Conservation (phyloP, 352 stramenopile genomes). For the Thalassiosira allenii region DNA sequence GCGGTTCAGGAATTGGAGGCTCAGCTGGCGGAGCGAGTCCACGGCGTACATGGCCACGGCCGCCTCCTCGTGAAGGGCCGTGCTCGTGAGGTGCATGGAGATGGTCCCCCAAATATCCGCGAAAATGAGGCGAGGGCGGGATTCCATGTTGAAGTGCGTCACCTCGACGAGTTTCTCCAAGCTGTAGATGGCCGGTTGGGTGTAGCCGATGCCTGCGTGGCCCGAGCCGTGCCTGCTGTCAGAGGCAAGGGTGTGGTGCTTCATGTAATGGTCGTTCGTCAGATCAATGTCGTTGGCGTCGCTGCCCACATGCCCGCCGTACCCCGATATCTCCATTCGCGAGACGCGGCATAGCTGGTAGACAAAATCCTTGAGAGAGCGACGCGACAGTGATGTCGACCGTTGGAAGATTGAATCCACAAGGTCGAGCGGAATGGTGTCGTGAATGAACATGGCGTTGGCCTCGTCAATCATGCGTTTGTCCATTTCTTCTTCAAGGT, state of each 20-base stretch:
- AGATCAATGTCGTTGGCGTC: slow-evolving; percentile 79
- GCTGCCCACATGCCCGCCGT: slow-evolving; percentile 71
- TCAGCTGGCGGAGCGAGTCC: slow-evolving; percentile 98
- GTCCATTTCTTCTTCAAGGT: slow-evolving; percentile 82
- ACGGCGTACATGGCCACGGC: slow-evolving; percentile 98
- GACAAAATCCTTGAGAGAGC: slow-evolving; percentile 83
- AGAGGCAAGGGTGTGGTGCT: slow-evolving; percentile 66
- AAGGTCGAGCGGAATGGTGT: slow-evolving; percentile 71
- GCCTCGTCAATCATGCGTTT: slow-evolving; percentile 82
- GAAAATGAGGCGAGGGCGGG: slow-evolving; percentile 95
- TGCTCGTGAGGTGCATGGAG: slow-evolving; percentile 95
- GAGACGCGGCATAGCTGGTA: slow-evolving; percentile 85
- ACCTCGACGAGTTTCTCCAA: slow-evolving; percentile 99
- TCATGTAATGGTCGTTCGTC: slow-evolving; percentile 77
- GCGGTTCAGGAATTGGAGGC: slow-evolving; percentile 98
- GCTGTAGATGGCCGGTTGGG: slow-evolving; percentile 94
- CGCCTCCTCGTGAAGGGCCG: slow-evolving; percentile 95
- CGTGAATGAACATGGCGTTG: slow-evolving; percentile 80
- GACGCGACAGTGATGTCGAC: slow-evolving; percentile 74
- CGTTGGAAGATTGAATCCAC: slow-evolving; percentile 83
- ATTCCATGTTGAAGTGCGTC: slow-evolving; percentile 99
- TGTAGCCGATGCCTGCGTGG: slow-evolving; percentile 58
- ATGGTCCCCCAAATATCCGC: slow-evolving; percentile 96
- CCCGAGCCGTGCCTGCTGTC: slow-evolving; percentile 36
- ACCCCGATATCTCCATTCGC: slow-evolving; percentile 86